Base-by-base conservation (phyloP, 1,284 basidiomycete species). In the Sporisorium reilianum region DNA sequence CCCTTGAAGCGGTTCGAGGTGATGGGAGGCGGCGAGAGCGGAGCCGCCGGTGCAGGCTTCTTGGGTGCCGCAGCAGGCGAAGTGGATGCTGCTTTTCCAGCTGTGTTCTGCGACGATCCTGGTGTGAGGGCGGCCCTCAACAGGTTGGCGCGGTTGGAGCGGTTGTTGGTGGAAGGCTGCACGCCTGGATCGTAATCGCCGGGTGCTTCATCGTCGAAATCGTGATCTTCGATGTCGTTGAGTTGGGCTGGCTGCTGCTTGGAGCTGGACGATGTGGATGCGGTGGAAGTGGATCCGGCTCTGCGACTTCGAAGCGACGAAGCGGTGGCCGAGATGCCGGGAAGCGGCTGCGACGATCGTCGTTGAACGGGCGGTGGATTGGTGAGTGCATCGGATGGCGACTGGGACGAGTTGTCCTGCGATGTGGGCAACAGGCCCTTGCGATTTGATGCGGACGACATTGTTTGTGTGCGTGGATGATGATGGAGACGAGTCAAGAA, bases 321-420 rank as follows among this genome's bases (percentile, higher is more conserved):
- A 18, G 80, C 81, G 18, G 81, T 83, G 16, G 77, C 70, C 26
- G 79, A 82, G 36, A 83, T 80, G 40, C 81, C 81, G 2, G 81
- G 79, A 8, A 83, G 56, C n/a, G 80, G 79, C 42, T 75, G 67
- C 2, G 75, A 77, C 1, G 75, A 74, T 42, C 75, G 32, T 11
- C 75, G 65, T 32, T 77, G 75, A 41, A 77, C 61, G 12, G 44
- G 34, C 14, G 74, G 58, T 22, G 71, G 53, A 38, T 62, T 38
- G 34, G 38, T 67, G 38, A 23, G 18, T 16, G 44, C 28, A 14
- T 42, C 54, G 5, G 65, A 34, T 12, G 22, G 23, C 12, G 36
- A 28, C 26, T 46, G 44, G 36, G 55, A 52, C 14, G 61, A 20
- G 20, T 50, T 50, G 20, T 70, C 62, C 36, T 70, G 59, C 20